A percentile compares a stretch with the other conserved stretches of the same genome.
Evolutionary conservation across 2,329 filamentous ascomycete species (phyloP).

Genomic region (Pseudopithomyces maydicus): DNA sequence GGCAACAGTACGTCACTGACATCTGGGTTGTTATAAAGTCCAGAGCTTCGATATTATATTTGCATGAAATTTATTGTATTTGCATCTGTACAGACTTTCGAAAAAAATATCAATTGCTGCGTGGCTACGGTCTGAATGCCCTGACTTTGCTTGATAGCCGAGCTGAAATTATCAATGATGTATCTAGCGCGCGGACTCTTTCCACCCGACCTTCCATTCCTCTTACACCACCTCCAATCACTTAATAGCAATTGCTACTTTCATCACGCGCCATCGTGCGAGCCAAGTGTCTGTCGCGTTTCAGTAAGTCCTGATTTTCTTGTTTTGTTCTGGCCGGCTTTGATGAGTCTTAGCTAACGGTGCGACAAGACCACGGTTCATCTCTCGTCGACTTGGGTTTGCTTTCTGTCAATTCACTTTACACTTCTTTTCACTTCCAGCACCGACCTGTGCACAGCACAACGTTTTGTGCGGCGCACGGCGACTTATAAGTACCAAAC

Average conservation of each 20-base stretch:
- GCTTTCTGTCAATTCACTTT: constrained; percentile 38
- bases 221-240: constrained; percentile 22
- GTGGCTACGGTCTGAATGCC: constrained; percentile 28
- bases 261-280: constrained; percentile 11
- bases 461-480: constrained; percentile 21
- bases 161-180: constrained; percentile 42
- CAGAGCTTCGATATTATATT: background rate
- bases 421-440: constrained; percentile 27
- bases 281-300: constrained; percentile 11
- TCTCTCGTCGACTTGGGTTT: constrained; percentile 38
- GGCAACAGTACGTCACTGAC: background rate
- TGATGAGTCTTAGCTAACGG: constrained; percentile 28
- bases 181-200: constrained; percentile 34
- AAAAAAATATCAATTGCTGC: constrained; percentile 6
- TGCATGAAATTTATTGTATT: background rate
- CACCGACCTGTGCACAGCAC: constrained; percentile 29
- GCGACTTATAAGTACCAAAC: background rate
- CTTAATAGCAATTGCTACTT: constrained; percentile 27
- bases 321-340: constrained; percentile 15
- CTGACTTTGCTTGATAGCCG: constrained; percentile 33
- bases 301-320: constrained; percentile 20
- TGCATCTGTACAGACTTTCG: background rate
- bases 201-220: constrained; percentile 36
- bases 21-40: background rate
- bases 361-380: constrained; percentile 42